Percentiles rank a stretch among this genome's conserved stretches.
Evolutionary conservation across 2,329 filamentous ascomycete genomes (phyloP).

Genomic region (Coniochaeta sp.): DNA sequence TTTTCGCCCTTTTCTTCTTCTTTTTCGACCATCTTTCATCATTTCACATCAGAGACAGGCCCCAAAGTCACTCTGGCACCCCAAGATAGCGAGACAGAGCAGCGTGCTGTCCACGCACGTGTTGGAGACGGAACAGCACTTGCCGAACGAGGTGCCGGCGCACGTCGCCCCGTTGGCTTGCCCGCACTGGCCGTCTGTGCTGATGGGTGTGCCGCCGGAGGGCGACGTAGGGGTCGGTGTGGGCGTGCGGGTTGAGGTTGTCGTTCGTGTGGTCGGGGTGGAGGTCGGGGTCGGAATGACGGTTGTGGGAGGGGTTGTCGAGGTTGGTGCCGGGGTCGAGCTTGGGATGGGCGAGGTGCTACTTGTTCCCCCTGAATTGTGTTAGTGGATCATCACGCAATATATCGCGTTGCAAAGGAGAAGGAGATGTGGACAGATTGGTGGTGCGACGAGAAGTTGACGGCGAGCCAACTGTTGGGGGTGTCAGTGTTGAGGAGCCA

Average conservation of each 20-base stretch:
- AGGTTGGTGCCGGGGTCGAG: neutral
- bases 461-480: too few relatives aligned
- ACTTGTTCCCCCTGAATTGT: neutral
- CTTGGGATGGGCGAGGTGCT: neutral
- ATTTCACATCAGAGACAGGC: neutral
- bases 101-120: neutral
- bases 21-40: neutral
- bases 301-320: neutral
- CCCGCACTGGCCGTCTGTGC: constrained; percentile 13
- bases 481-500: too few relatives aligned
- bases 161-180: constrained; percentile 12
- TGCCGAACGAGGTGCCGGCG: constrained; percentile 11
- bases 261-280: neutral
- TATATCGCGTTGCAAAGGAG: neutral
- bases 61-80: neutral
- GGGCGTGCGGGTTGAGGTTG: neutral
- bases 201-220: constrained; percentile 7
- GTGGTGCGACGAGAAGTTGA: too few relatives aligned
- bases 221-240: constrained; percentile 3
- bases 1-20: neutral
- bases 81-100: neutral
- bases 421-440: neutral
- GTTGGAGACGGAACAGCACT: constrained; percentile 9
- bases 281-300: neutral
- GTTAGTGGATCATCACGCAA: neutral